Evolutionary conservation across 805 yeast genomes (phyloP).

Genomic region (Hanseniaspora hatyaiensis): DNA sequence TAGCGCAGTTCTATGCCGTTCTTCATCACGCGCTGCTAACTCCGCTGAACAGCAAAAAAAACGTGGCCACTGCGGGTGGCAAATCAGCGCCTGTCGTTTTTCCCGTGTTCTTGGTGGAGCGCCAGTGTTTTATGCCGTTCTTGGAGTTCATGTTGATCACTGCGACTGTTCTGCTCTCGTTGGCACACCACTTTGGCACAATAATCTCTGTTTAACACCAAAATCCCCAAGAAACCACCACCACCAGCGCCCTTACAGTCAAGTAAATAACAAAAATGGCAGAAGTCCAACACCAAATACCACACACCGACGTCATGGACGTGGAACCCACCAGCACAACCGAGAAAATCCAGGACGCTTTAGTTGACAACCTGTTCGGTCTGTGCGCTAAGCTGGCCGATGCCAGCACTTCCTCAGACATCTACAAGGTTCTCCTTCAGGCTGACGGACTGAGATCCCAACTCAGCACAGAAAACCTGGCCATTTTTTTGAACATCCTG

Average conservation of each 20-base stretch:
- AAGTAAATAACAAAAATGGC: not conserved
- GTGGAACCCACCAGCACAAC: conserved; percentile 19
- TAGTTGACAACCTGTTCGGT: conserved; percentile 27
- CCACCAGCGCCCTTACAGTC: not conserved
- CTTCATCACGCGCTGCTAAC: no score
- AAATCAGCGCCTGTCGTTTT: no score
- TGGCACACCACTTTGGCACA: no score
- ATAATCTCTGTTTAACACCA: no score
- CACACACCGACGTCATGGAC: conserved; percentile 22
- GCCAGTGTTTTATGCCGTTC: no score
- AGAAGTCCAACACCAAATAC: not conserved
- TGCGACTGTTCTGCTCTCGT: no score
- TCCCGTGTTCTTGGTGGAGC: no score
- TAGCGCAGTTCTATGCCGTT: no score
- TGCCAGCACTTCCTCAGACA: conserved; percentile 63
- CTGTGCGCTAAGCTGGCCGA: conserved; percentile 34
- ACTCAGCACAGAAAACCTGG: conserved; percentile 44
- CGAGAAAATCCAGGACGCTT: conserved; percentile 23
- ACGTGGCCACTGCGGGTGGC: no score
- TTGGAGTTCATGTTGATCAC: not conserved
- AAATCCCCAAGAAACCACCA: not conserved
- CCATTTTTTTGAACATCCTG: conserved; percentile 40
- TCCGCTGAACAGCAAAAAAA: no score
- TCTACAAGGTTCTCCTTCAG: conserved; percentile 75
- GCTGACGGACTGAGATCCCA: conserved; percentile 62